Evolutionary conservation across 2,329 filamentous ascomycete species (phyloP).

Genomic region (Trichoderma sp.): DNA sequence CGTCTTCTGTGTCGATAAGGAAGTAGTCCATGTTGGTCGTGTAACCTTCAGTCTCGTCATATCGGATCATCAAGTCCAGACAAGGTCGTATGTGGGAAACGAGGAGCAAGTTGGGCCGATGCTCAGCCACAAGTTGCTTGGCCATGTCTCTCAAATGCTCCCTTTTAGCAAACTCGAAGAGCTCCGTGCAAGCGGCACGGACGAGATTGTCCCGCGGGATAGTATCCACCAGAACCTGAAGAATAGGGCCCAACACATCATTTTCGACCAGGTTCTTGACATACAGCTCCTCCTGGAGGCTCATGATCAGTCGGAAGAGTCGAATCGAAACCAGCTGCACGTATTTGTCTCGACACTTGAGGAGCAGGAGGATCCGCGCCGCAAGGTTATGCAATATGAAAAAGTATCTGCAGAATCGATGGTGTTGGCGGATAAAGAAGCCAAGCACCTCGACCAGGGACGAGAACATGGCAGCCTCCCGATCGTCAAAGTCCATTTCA

Average conservation of each 20-base stretch:
- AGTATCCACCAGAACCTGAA: constrained; percentile 78
- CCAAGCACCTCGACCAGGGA: constrained; percentile 91
- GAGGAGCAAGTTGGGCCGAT: constrained; percentile 69
- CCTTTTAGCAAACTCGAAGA: constrained; percentile 86
- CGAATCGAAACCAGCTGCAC: constrained; percentile 87
- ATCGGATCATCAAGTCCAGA: constrained; percentile 67
- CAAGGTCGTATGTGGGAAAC: constrained; percentile 87
- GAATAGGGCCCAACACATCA: constrained; percentile 75
- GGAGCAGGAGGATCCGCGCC: constrained; percentile 75
- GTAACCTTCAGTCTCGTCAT: constrained; percentile 74
- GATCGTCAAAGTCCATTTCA: constrained; percentile 69
- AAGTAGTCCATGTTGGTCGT: constrained; percentile 66
- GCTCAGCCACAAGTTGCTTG: constrained; percentile 78
- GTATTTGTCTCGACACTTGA: constrained; percentile 84
- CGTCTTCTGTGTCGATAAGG: constrained; percentile 68
- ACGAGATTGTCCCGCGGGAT: constrained; percentile 91
- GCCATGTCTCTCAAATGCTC: constrained; percentile 79
- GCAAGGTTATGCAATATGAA: constrained; percentile 77
- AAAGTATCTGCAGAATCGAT: constrained; percentile 82
- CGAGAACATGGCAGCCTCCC: constrained; percentile 85
- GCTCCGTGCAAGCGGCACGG: constrained; percentile 88
- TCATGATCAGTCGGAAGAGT: constrained; percentile 85
- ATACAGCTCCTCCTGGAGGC: constrained; percentile 87
- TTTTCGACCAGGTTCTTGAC: constrained; percentile 79
- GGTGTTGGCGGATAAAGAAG: constrained; percentile 89